A percentile compares a stretch with the other conserved stretches of the same genome.
phyloP scores from a whole-genome alignment of 2,329 filamentous ascomycete species.

The Alternaria longipes region DNA sequence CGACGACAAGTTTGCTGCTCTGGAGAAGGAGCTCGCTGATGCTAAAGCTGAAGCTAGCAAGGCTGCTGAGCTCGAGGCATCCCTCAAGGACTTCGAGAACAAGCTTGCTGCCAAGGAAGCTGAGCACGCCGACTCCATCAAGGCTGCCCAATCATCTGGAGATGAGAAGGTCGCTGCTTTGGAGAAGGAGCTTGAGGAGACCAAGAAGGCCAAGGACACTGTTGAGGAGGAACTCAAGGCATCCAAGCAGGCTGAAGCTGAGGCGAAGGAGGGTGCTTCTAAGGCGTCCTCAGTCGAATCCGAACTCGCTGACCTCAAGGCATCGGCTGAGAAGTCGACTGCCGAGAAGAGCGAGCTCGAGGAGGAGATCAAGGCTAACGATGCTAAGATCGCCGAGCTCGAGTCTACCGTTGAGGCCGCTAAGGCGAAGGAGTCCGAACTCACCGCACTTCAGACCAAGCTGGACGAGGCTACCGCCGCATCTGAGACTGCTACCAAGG shows the following conservation, averaged over 20 bases:
- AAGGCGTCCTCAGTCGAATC: conserved; percentile 27
- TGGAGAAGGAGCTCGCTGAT: conserved; percentile 33
- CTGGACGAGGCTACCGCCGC: conserved; percentile 26
- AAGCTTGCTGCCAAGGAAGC: conserved; percentile 35
- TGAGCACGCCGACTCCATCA: conserved; percentile 34
- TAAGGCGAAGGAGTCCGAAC: conserved; percentile 28
- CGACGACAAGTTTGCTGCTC: conserved; percentile 15
- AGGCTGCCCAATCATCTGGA: conserved; percentile 32
- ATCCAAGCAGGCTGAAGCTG: conserved; percentile 25
- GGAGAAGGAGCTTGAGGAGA: conserved; percentile 35
- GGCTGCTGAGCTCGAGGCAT: conserved; percentile 36
- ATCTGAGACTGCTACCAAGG: conserved; percentile 23
- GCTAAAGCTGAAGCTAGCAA: conserved; percentile 37
- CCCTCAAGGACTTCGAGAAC: conserved; percentile 26
- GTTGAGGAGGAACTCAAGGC: conserved; percentile 34
- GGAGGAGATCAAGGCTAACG: conserved; percentile 36
- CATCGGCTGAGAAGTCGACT: conserved; percentile 31
- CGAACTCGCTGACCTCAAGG: conserved; percentile 36
- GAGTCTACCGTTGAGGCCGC: conserved; percentile 28
- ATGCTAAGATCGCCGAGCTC: conserved; percentile 35
- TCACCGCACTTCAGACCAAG: conserved; percentile 30
- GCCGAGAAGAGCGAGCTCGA: conserved; percentile 33
- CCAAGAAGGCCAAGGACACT: conserved; percentile 30
- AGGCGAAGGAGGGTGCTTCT: conserved; percentile 27
- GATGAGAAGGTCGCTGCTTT: conserved; percentile 39